Evolutionary conservation across 2,329 filamentous ascomycete species (phyloP), one percentile per base, ranked within the genome.

Genomic region (Gliomastix tumulicola): DNA sequence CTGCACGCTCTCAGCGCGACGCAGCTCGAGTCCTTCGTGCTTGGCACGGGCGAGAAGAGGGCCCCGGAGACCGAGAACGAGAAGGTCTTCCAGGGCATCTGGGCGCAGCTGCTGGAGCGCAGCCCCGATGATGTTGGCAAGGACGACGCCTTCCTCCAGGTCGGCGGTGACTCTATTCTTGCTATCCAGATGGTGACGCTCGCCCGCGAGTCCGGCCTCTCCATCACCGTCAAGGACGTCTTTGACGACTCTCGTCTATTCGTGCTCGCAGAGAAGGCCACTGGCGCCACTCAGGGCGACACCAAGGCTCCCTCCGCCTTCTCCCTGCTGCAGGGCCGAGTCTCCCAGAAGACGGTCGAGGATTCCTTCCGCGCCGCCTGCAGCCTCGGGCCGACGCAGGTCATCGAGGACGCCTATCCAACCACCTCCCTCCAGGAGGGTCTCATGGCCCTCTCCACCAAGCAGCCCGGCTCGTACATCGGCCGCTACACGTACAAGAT

Each of bases 401-500:
- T 30, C 7, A 39, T 56, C 13, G 42, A 56, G 19, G 55, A 66
- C 33, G 43, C 56, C 4, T 63, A 59, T 33, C 62, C 61, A 7
- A 59, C 56, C 41, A 58, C 57, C 7, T 47, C 55, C 5, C 47
- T 65, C 3, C 62, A 66, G 33, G 58, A 61, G 41, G 59, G 58
- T 7, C 50, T 66, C 3, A 49, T 66, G 33, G 49, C 46, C 7
- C 41, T 50, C 18, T 44, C 46, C 7, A 42, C 44, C 4, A 50
- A 48, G 17, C 42, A 45, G 4, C 40, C 45, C 0, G 47, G 48
- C 3, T 43, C 42, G 15, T 51, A 51, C 33, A 39, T 48, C 6
- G 33, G 41, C 4, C 35, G 44, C 6, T 44, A 37, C 28, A 39
- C 45, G 16, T 37, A 48, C 28, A 27, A 39, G 8, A 11, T 51